Base-by-base conservation (phyloP, 2,329 filamentous ascomycete genomes). In the Aspergillus sp. region DNA sequence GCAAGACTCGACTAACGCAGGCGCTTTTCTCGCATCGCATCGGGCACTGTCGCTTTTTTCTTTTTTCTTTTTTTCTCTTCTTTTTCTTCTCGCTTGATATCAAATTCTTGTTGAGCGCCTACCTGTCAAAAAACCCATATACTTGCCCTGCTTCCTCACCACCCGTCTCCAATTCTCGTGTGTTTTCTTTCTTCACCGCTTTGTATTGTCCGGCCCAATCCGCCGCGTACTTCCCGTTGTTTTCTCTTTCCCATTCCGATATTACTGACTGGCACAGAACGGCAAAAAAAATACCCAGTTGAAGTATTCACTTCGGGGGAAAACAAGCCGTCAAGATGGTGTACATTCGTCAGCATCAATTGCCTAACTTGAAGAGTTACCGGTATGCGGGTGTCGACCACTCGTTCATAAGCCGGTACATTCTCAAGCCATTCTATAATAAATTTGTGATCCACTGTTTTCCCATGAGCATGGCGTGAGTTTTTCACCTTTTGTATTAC, bases 361-460 rank as follows among this genome's bases (percentile, higher is more conserved):
- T 98, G 54, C 83, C 86, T 35, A 88, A 88, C 67, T 83, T 98
- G 60, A 88, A 87, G 70, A 81, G 90, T 71, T 98, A 98, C 83
- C 93, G 95, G 73, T 98, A 98, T 78, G 88, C 86, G 37, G 82
- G 82, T 49, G 87, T 97, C 61, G 93, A 98, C 72, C 87, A 87
- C 69, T 95, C 90, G 50, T 76, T 96, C 52, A 78, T 89, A 37
- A 96, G 90, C 55, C 88, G 85, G 69, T 97, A 96, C 74, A 81
- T 98, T 56, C 76, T 98, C 62, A 97, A 98, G 78, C 93, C 93
- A 6, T 98, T 97, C 73, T 98, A 97, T 77, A 94, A 84, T 63
- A 85, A 95, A 72, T 79, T 93, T 57, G 91, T 95, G 63, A 95
- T 98, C 74, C 84, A 91, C 54, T 86, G 85, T 72, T 97, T 98